Evolutionary conservation across 148 eudicot species (phyloP), one percentile per base, ranked within the genome.

Genomic region (Chenopodium formosanum): DNA sequence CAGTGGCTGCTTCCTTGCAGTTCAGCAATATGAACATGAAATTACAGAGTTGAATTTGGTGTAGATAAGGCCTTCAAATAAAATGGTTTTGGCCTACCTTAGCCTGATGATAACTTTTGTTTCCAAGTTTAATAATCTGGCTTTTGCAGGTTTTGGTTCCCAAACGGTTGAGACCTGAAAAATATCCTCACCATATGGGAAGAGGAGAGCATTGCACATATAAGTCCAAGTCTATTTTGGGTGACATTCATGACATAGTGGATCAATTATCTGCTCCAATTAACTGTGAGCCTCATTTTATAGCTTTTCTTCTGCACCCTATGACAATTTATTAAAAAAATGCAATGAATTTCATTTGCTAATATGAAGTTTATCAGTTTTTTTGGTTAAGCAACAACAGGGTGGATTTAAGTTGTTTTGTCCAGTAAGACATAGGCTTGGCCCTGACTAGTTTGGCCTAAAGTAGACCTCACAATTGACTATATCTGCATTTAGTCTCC

Each of bases 141-240:
- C 64, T 0, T 50, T 65, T 79, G 77, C 84, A 93, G 97, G 91
- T 93, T 17, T 73, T 12, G 7, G 53, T 93, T 80, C 91, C 89
- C 1, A 1, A 34, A 1, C 10, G 71, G 0, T 71, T 87, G 73
- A 84, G 11, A 46, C 89, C 89, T 10, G 82, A 84, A 2, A 62
- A 13, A 70, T 92, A 37, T 80, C 95, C 97, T 0, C 95, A 93
- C 80, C 85, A 87, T 83, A 87, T 93, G 92, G 91, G 44, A 75
- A 87, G 73, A 87, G 73, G 58, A 27, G 71, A 79, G 17, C 73
- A n/a, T 11, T 31, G 50, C 47, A 82, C 77, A 7, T 93, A 87
- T 77, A 76, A 82, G n/a, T 93, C 97, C 16, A 70, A 83, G 44
- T 93, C 97, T 73, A 71, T 92, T 77, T 81, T 92, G 84, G 97